Evolutionary conservation across 352 stramenopile species (phyloP).

Genomic region (Phytophthora gonapodyides): DNA sequence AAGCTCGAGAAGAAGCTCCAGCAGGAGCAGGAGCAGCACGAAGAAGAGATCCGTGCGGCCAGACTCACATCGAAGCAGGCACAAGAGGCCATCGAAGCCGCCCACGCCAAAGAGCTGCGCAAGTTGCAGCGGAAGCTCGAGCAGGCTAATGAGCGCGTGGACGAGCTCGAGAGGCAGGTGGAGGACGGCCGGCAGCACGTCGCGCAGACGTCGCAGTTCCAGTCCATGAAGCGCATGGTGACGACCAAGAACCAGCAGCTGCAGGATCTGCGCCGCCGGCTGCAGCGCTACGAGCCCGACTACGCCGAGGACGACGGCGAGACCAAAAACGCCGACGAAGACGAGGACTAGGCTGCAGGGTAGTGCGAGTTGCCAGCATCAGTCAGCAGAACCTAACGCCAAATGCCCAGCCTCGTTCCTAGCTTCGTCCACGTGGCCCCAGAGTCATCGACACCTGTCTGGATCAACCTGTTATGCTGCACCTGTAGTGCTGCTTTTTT

Average conservation of each 20-base stretch:
- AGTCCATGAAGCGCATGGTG: conserved; percentile 84
- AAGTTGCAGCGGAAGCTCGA: conserved; percentile 64
- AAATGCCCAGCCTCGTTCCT: neutral
- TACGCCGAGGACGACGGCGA: conserved; percentile 55
- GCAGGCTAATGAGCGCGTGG: conserved; percentile 52
- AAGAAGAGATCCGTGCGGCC: conserved; percentile 67
- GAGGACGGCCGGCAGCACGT: conserved; percentile 72
- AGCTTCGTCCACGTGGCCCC: neutral
- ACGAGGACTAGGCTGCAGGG: conserved; percentile 39
- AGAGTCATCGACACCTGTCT: too few species aligned
- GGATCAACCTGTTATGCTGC: too few species aligned
- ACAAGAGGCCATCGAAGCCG: conserved; percentile 53
- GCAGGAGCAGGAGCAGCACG: conserved; percentile 47
- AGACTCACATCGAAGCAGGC: conserved; percentile 50
- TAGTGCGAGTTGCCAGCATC: conserved; percentile 5
- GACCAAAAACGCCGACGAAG: conserved; percentile 51
- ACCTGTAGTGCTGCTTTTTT: too few species aligned
- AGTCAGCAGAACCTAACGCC: neutral
- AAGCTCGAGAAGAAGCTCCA: conserved; percentile 45
- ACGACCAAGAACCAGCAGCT: conserved; percentile 85
- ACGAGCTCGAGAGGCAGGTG: conserved; percentile 59
- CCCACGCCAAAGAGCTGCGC: conserved; percentile 55
- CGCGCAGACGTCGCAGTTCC: conserved; percentile 83
- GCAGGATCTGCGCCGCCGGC: conserved; percentile 57
- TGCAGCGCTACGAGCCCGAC: conserved; percentile 81